Conservation (phyloP, 225 moss, liverwort and hornwort species). For the Anthoceros angustus region DNA sequence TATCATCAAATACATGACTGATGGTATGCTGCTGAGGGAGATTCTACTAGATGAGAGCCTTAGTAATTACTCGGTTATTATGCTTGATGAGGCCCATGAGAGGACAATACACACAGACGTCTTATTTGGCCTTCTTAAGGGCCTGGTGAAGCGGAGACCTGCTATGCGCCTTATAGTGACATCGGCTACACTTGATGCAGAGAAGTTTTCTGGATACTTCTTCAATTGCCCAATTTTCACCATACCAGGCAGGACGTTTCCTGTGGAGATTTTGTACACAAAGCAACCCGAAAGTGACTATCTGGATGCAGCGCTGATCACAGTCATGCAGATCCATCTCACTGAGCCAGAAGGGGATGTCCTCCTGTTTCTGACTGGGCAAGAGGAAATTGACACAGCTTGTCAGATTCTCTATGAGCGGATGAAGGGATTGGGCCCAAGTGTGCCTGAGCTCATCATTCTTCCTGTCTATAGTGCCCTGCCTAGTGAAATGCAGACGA, state of each 20-base stretch:
- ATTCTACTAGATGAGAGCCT: constrained; percentile 69
- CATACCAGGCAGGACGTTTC: constrained; percentile 77
- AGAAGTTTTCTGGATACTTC: constrained; percentile 92
- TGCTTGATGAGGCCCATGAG: constrained; percentile 98
- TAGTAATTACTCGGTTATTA: constrained; percentile 68
- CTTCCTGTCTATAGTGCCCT: constrained; percentile 90
- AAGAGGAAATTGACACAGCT: constrained; percentile 94
- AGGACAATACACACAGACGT: constrained; percentile 88
- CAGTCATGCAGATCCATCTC: constrained; percentile 95
- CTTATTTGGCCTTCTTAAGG: constrained; percentile 78
- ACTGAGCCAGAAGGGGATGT: constrained; percentile 93
- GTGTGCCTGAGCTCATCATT: constrained; percentile 84
- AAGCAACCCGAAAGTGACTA: constrained; percentile 86
- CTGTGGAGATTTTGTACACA: constrained; percentile 78
- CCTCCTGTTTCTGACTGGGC: constrained; percentile 82
- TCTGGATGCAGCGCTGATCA: constrained; percentile 81
- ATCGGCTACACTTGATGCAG: constrained; percentile 92
- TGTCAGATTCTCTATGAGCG: constrained; percentile 89
- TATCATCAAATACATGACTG: constrained; percentile 97
- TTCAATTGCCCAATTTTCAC: constrained; percentile 97
- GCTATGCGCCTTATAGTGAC: constrained; percentile 92
- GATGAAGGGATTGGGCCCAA: constrained; percentile 86
- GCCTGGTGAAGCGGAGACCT: constrained; percentile 65
- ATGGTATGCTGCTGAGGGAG: constrained; percentile 80
- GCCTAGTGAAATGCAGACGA: constrained; percentile 97